Conservation (phyloP, 2,329 filamentous ascomycete species). For the Phialemoniopsis sp. region DNA sequence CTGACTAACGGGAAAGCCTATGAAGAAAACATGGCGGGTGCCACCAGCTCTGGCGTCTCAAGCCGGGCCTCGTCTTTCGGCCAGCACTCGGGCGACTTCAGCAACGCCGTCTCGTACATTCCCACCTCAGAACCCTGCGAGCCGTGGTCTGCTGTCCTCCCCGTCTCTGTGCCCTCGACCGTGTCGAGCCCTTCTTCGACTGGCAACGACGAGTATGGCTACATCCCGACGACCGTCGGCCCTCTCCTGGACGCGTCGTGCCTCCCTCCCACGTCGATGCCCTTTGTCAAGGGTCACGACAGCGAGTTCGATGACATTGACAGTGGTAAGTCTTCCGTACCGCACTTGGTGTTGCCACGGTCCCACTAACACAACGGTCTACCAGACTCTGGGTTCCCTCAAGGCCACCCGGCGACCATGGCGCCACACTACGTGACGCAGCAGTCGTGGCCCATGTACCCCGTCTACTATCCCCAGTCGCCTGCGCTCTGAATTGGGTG, state of each 20-base stretch:
- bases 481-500: constrained; percentile 10
- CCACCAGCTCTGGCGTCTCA: constrained; percentile 31
- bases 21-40: constrained; percentile 32
- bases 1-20: constrained; percentile 22
- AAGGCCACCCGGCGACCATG: constrained; percentile 23
- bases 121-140: constrained; percentile 38
- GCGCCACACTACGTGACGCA: constrained; percentile 23
- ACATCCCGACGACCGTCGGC: constrained; percentile 46
- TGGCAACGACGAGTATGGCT: constrained; percentile 42
- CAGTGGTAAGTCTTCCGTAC: constrained; percentile 11
- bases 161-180: constrained; percentile 40
- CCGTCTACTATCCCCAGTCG: constrained; percentile 26
- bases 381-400: constrained; percentile 25
- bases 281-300: constrained; percentile 24
- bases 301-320: constrained; percentile 28
- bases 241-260: constrained; percentile 30
- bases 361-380: constrained; percentile 10
- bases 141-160: constrained; percentile 38
- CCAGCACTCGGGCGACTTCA: constrained; percentile 35
- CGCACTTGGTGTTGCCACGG: constrained; percentile 1
- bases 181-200: constrained; percentile 50
- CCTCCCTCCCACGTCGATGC: constrained; percentile 20
- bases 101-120: constrained; percentile 31
- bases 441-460: constrained; percentile 27
- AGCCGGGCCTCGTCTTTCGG: constrained; percentile 41